Evolutionary conservation across 208 protist genomes (phyloP).

Genomic region (Crithidia sp.): DNA sequence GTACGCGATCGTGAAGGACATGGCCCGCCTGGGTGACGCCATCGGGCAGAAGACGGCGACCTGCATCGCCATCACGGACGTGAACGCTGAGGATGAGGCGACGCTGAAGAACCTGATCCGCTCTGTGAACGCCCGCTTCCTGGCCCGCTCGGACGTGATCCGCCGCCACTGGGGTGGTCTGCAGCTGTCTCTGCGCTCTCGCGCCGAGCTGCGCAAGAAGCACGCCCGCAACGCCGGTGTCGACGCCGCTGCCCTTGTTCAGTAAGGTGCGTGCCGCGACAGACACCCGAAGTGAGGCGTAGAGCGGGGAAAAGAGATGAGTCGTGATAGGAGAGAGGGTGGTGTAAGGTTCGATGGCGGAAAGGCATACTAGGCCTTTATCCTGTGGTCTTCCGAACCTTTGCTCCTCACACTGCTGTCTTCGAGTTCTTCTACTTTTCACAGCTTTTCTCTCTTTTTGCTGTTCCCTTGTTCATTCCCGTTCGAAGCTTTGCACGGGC

Average conservation of each 20-base stretch:
- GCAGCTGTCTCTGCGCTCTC: slow-evolving; percentile 85
- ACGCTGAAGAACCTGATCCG: slow-evolving; percentile 94
- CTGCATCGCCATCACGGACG: slow-evolving; percentile 95
- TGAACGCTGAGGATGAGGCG: slow-evolving; percentile 94
- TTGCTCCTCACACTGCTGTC: too few relatives aligned
- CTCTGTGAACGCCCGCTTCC: slow-evolving; percentile 94
- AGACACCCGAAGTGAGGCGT: too few relatives aligned
- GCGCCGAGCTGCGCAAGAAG: slow-evolving; percentile 85
- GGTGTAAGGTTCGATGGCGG: too few relatives aligned
- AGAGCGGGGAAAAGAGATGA: too few relatives aligned
- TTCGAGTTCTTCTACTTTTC: too few relatives aligned
- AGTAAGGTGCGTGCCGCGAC: neutral
- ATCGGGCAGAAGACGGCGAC: slow-evolving; percentile 98
- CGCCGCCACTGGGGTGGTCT: slow-evolving; percentile 95
- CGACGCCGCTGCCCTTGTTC: slow-evolving; percentile 39
- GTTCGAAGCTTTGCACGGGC: too few relatives aligned
- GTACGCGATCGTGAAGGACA: slow-evolving; percentile 99
- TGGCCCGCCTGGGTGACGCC: slow-evolving; percentile 97
- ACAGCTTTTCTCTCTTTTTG: too few relatives aligned
- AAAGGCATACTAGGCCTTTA: too few relatives aligned
- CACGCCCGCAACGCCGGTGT: slow-evolving; percentile 67
- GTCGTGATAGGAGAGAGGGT: too few relatives aligned
- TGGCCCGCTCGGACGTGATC: slow-evolving; percentile 91
- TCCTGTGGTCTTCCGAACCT: too few relatives aligned
- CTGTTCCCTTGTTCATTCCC: too few relatives aligned